Conservation (phyloP, 2,329 filamentous ascomycete genomes). For the Dryadomyces sulphureus region DNA sequence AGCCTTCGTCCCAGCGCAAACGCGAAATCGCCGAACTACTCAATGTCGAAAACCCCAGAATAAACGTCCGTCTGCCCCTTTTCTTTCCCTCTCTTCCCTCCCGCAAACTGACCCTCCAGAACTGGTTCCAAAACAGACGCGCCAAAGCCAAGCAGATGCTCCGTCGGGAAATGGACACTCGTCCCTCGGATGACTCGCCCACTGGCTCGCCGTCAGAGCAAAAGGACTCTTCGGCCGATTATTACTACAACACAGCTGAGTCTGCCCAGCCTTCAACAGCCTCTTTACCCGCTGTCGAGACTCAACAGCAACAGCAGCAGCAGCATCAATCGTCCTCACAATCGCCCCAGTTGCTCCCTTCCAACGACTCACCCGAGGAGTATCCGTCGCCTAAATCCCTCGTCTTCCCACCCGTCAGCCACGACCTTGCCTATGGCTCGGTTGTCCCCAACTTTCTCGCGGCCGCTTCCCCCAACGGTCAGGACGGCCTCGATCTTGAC, state of each 20-base stretch:
- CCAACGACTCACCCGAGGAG: conserved; percentile 5
- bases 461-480: not conserved
- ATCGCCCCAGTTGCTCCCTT: not conserved
- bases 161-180: conserved; percentile 32
- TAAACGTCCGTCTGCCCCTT: conserved; percentile 33
- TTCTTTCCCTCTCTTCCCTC: conserved; percentile 7
- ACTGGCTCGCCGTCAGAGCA: conserved; percentile 20
- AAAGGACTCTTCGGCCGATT: conserved; percentile 14
- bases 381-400: conserved; percentile 13
- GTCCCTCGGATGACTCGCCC: conserved; percentile 21
- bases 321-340: not conserved
- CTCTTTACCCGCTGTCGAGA: conserved; percentile 22
- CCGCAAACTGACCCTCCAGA: conserved; percentile 24
- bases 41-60: conserved; percentile 46
- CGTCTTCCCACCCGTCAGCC: conserved; percentile 3
- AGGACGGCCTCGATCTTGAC: not conserved
- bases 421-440: conserved; percentile 6
- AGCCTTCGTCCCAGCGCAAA: conserved; percentile 47
- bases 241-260: conserved; percentile 19
- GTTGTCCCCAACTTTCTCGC: conserved; percentile 6
- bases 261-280: conserved; percentile 19
- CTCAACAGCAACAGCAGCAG: conserved; percentile 8
- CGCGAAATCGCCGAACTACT: conserved; percentile 45
- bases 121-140: conserved; percentile 55
- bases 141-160: conserved; percentile 51